Conservation (phyloP, 352 stramenopile genomes). For the Blastocystis sp. region DNA sequence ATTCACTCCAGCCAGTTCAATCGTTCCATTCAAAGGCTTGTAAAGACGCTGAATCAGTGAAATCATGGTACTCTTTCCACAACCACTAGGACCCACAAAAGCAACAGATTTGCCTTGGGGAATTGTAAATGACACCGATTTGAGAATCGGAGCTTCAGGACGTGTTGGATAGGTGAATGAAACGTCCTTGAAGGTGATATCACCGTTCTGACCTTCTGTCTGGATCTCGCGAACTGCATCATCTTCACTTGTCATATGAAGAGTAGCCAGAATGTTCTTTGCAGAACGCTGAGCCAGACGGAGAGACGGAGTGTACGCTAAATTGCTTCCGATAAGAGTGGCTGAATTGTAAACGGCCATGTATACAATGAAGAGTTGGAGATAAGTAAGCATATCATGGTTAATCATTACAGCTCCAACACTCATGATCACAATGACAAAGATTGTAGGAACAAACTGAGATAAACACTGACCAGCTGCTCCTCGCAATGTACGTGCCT, state of each 20-base stretch:
- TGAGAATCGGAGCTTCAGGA: slow-evolving; percentile 73
- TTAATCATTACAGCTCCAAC: background rate
- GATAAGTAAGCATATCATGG: background rate
- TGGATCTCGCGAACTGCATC: background rate
- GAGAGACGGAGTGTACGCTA: background rate
- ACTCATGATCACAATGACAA: background rate
- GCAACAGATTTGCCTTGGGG: slow-evolving; percentile 73
- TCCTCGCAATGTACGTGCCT: background rate
- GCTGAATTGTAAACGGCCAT: background rate
- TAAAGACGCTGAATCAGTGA: slow-evolving; percentile 67
- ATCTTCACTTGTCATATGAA: background rate
- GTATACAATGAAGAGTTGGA: background rate
- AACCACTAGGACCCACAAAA: slow-evolving; percentile 27
- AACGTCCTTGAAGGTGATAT: slow-evolving; percentile 79
- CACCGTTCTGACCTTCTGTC: slow-evolving; percentile 18
- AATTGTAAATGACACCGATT: slow-evolving; percentile 72
- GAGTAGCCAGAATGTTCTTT: background rate
- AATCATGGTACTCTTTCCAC: slow-evolving; percentile 37
- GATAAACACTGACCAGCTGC: background rate
- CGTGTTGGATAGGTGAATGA: slow-evolving; percentile 80
- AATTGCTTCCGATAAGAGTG: background rate
- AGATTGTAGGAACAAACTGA: background rate
- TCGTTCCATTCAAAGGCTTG: slow-evolving; percentile 9
- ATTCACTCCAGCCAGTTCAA: background rate
- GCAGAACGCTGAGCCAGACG: background rate